Evolutionary conservation across 768 basidiomycete species (phyloP), one percentile per base, ranked within the genome.

Genomic region (Lentinula sp.): DNA sequence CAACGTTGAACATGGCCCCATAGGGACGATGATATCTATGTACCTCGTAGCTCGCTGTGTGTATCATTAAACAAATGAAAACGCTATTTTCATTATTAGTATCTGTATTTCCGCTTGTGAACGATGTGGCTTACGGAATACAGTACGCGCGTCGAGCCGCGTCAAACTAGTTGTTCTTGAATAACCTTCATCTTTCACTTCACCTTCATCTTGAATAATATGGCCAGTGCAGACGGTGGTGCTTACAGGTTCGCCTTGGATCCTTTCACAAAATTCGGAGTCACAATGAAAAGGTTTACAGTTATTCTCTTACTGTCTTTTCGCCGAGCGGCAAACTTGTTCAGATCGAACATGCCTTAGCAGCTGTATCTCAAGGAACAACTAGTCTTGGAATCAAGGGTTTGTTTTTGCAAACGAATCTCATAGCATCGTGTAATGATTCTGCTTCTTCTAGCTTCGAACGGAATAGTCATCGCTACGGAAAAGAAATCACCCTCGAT

Each of bases 401-500:
- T 95, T 67, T 64, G 77, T 69, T 57, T 54, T 39, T 56, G 23
- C 56, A 32, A 54, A 48, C 51, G 52, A 5, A 40, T 61, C 31
- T 40, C 8, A 3, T 13, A 37, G 5, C 15, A 18, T 56, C 63
- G 55, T 60, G 57, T 55, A 23, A 37, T 56, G 7, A 60, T 48
- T 59, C 3, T 35, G 57, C 50, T 40, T 57, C 62, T 66, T 67
- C 61, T 70, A 98, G 97, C 97, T 32, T 93, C 97, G 46, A 99
- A 99, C 75, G 97, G 97, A 62, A 96, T 99, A 70, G 97, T 99
- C 65, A 93, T 99, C 67, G 96, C 97, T 43, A 98, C 97, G 5
- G 97, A 98, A 80, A 99, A 99, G 88, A 98, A 98, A 80, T 86
- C 95, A 10, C 93, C 96, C 18, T 99, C 97, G 10, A 88, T 98